phyloP scores from a whole-genome alignment of 768 basidiomycete species.

The Psilocybe cyanescens region DNA sequence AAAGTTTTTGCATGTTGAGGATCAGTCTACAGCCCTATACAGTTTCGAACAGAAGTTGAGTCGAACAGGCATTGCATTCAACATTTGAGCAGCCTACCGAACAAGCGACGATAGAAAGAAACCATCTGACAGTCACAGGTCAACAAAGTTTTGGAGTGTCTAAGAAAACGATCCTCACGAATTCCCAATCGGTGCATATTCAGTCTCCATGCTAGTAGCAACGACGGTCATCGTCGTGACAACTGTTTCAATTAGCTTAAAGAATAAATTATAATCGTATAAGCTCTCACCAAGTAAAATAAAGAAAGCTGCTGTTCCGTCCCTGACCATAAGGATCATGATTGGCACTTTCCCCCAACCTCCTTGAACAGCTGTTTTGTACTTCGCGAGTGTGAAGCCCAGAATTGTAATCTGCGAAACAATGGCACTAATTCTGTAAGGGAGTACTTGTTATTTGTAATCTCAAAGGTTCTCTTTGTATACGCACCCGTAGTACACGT shows the following conservation, averaged over 20 bases:
- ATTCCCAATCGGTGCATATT: slow-evolving; percentile 28
- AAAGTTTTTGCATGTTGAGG: slow-evolving; percentile 25
- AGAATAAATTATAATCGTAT: background rate
- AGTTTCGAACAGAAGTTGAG: too few relatives aligned
- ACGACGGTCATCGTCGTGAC: slow-evolving; percentile 25
- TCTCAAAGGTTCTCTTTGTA: background rate
- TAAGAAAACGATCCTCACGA: slow-evolving; percentile 20
- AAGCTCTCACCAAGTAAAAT: slow-evolving; percentile 33
- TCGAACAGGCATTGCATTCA: too few relatives aligned
- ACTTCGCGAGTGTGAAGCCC: slow-evolving; percentile 33
- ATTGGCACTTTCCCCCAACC: slow-evolving; percentile 39
- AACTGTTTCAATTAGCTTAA: slow-evolving; percentile 11
- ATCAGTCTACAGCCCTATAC: slow-evolving; percentile 15
- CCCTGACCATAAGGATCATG: slow-evolving; percentile 37
- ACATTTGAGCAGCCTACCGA: slow-evolving; percentile 20
- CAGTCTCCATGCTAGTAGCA: slow-evolving; percentile 21
- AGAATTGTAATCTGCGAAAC: slow-evolving; percentile 37
- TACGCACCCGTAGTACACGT: slow-evolving; percentile 31
- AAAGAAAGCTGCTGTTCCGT: slow-evolving; percentile 38
- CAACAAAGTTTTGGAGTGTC: background rate
- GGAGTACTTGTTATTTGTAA: background rate
- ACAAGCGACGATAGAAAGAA: slow-evolving; percentile 30
- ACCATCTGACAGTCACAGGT: slow-evolving; percentile 25
- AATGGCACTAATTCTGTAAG: slow-evolving; percentile 25
- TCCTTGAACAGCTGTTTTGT: slow-evolving; percentile 25